Conservation (phyloP, 1,284 basidiomycete genomes). For the Gymnopus androsaceus region DNA sequence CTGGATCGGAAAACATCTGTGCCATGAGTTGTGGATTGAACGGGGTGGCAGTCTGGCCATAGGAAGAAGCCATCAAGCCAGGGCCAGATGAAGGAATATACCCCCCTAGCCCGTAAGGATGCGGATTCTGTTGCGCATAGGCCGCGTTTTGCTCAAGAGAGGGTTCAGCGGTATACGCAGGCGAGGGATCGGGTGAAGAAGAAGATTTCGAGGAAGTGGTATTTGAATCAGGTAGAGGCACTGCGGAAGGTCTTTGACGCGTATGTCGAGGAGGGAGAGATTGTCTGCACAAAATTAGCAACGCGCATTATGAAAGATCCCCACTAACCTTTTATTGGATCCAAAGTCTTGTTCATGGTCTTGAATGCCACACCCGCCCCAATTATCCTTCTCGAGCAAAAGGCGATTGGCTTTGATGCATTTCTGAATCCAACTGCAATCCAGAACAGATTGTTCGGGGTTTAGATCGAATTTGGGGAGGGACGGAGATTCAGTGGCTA, state of each 20-base stretch:
- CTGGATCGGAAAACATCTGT: not conserved
- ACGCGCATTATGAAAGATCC: not conserved
- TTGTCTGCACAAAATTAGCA: not conserved
- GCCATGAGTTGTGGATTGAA: not conserved
- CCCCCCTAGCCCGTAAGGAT: no score
- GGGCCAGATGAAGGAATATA: no score
- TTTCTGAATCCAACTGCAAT: slow-evolving; percentile 45
- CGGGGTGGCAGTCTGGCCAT: not conserved
- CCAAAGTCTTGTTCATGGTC: no score
- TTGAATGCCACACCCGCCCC: slow-evolving; percentile 52
- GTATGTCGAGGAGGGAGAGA: not conserved
- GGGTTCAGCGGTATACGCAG: not conserved
- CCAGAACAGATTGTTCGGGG: slow-evolving; percentile 50
- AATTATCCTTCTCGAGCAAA: slow-evolving; percentile 49
- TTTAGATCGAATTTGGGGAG: slow-evolving; percentile 48
- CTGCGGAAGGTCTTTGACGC: no score
- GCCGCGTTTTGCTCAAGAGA: no score
- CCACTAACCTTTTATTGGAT: slow-evolving; percentile 26
- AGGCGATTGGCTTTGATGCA: slow-evolving; percentile 43
- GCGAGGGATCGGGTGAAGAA: no score
- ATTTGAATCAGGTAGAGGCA: no score
- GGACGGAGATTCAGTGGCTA: slow-evolving; percentile 56
- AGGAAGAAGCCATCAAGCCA: not conserved
- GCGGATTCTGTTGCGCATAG: not conserved
- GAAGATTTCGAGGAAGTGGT: not conserved